Percentiles rank a stretch among this genome's conserved stretches.
Evolutionary conservation across 768 basidiomycete genomes (phyloP).

Genomic region (Dendrothele bispora): DNA sequence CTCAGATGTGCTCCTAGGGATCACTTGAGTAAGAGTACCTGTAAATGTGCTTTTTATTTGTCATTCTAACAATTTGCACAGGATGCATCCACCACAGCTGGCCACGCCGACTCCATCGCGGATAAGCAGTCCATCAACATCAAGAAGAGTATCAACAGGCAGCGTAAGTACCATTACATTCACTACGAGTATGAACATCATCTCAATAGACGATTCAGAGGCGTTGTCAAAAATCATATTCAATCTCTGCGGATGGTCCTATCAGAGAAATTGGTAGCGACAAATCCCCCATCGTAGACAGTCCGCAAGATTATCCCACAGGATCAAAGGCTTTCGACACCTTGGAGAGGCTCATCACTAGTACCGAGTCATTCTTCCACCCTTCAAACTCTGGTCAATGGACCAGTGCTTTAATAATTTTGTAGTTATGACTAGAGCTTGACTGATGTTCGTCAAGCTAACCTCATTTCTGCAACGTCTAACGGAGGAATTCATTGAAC

Average conservation of each 20-base stretch:
- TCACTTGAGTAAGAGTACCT: constrained; percentile 60
- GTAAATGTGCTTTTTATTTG: no score
- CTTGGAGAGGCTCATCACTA: constrained; percentile 83
- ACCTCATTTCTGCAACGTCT: constrained; percentile 73
- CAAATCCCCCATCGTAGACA: no score
- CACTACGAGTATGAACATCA: neutral
- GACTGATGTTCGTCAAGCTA: constrained; percentile 51
- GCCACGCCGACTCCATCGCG: constrained; percentile 62
- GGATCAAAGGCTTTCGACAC: constrained; percentile 89
- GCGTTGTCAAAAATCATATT: constrained; percentile 82
- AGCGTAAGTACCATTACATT: constrained; percentile 42
- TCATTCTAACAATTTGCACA: constrained; percentile 27
- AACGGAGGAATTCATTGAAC: constrained; percentile 72
- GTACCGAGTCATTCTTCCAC: constrained; percentile 93
- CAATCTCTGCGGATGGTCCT: constrained; percentile 81
- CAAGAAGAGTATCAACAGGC: constrained; percentile 68
- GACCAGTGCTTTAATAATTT: constrained; percentile 62
- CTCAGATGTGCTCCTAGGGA: constrained; percentile 70
- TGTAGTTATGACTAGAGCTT: neutral
- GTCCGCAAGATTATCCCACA: constrained; percentile 57
- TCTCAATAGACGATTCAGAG: constrained; percentile 36
- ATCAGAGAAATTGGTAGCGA: constrained; percentile 44
- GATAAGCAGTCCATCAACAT: constrained; percentile 57
- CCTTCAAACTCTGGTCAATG: constrained; percentile 89
- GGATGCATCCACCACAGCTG: constrained; percentile 63